Percentiles rank a stretch among this genome's conserved stretches.
phyloP scores from a whole-genome alignment of 495 filamentous ascomycete genomes.

The Daldinia vernicosa region DNA sequence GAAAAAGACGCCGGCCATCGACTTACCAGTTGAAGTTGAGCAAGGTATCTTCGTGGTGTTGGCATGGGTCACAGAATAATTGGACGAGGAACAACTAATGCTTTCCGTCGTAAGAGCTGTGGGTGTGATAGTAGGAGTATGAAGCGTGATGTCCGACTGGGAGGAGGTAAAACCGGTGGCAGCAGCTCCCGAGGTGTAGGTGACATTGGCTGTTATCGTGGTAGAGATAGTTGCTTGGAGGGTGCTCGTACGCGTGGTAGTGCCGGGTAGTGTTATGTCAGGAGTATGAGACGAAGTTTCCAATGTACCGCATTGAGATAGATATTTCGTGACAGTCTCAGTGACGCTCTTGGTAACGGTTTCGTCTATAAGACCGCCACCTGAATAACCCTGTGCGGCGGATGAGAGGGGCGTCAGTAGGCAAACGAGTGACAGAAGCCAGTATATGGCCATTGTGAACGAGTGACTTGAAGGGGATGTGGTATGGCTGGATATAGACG shows the following conservation, averaged over 20 bases:
- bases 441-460: constrained; percentile 36
- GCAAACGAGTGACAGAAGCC: constrained; percentile 37
- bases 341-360: constrained; percentile 35
- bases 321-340: constrained; percentile 35
- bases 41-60: constrained; percentile 33
- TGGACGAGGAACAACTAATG: constrained; percentile 6
- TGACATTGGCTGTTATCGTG: constrained; percentile 9
- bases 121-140: constrained; percentile 4
- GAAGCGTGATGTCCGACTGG: constrained; percentile 1
- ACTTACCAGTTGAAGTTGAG: constrained; percentile 36
- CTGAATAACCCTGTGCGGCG: constrained; percentile 30
- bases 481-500: constrained; percentile 5
- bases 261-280: constrained; percentile 23
- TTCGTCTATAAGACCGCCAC: constrained; percentile 12
- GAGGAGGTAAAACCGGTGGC: constrained; percentile 3
- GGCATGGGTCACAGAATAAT: constrained; percentile 9
- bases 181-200: constrained; percentile 4
- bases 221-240: constrained; percentile 28
- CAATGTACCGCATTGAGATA: constrained; percentile 28
- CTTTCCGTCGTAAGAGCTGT: constrained; percentile 1
- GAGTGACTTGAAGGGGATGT: constrained; percentile 24
- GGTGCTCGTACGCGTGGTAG: constrained; percentile 32
- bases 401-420: constrained; percentile 17
- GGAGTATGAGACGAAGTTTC: neutral
- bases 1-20: neutral